phyloP scores from a whole-genome alignment of 306 rosid species.

The Begonia loranthoides region DNA sequence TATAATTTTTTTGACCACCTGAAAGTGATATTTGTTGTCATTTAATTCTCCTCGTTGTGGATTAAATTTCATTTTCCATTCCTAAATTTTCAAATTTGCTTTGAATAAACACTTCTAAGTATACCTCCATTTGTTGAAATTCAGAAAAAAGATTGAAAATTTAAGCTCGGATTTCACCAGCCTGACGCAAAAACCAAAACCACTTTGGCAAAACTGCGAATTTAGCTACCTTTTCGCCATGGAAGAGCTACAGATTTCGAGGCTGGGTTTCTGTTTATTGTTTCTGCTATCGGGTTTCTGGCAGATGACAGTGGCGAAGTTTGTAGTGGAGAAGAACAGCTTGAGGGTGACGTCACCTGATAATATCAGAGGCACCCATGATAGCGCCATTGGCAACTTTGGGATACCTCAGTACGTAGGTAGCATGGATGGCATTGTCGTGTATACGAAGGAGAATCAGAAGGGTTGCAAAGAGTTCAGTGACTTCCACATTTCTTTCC shows the following conservation, averaged over 20 bases:
- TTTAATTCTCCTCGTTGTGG: no score
- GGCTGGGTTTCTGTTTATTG: slow-evolving; percentile 33
- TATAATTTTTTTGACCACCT: no score
- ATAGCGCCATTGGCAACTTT: slow-evolving; percentile 95
- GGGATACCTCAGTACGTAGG: slow-evolving; percentile 98
- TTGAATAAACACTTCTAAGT: no score
- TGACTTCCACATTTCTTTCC: slow-evolving; percentile 53
- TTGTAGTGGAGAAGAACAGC: slow-evolving; percentile 94
- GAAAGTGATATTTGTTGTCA: no score
- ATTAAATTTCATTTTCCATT: no score
- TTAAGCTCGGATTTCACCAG: no score
- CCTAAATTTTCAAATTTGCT: no score
- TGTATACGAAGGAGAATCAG: slow-evolving; percentile 67
- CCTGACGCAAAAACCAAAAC: no score
- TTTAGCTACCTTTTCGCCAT: no score
- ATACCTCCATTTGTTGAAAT: no score
- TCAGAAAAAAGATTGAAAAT: no score
- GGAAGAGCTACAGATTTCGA: neutral
- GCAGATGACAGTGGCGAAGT: slow-evolving; percentile 46
- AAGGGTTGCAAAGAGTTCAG: slow-evolving; percentile 80
- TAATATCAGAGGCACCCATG: slow-evolving; percentile 57
- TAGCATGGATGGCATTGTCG: slow-evolving; percentile 80
- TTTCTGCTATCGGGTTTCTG: slow-evolving; percentile 32
- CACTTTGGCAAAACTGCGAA: no score
- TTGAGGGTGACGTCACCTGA: slow-evolving; percentile 89